Percentiles rank a stretch among this genome's conserved stretches.
Conservation (phyloP, 2,329 filamentous ascomycete species). For the Microdochium nivale region DNA sequence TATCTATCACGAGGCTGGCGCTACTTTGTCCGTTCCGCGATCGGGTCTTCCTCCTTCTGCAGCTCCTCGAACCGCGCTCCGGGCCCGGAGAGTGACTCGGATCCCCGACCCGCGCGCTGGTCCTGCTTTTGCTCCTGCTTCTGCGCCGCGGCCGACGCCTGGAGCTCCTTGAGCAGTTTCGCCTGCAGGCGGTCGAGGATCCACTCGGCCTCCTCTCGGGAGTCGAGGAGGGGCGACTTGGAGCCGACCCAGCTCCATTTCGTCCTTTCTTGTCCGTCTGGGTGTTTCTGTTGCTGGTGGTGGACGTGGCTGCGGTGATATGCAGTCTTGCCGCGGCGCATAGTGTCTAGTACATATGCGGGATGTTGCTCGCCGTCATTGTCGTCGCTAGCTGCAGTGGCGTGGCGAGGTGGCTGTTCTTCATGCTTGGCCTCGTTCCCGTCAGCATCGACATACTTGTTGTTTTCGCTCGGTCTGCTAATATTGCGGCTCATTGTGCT, state of each 20-base stretch:
- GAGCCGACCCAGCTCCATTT: constrained; percentile 69
- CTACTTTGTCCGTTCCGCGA: no score
- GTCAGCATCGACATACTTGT: background rate
- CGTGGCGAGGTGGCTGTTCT: background rate
- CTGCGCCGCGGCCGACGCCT: background rate
- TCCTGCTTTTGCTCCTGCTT: no score
- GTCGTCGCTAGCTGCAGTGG: background rate
- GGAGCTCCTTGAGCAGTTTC: constrained; percentile 43
- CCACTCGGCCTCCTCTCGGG: constrained; percentile 63
- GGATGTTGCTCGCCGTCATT: background rate
- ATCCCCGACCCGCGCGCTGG: no score
- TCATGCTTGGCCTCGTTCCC: background rate
- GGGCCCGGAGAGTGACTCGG: no score
- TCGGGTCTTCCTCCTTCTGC: no score
- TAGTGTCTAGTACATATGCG: constrained; percentile 2
- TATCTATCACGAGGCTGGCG: no score
- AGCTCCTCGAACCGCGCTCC: no score
- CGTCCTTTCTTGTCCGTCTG: constrained; percentile 15
- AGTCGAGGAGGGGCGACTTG: constrained; percentile 60
- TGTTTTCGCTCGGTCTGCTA: background rate
- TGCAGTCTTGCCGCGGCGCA: no score
- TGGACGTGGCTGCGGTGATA: constrained; percentile 1
- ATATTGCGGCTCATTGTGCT: background rate
- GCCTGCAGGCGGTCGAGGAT: constrained; percentile 56
- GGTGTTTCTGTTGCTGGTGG: constrained; percentile 3